Percentiles rank a stretch among this genome's conserved stretches.
phyloP scores from a whole-genome alignment of 108 stramenopile species.

The Aurantiochytrium sp. region DNA sequence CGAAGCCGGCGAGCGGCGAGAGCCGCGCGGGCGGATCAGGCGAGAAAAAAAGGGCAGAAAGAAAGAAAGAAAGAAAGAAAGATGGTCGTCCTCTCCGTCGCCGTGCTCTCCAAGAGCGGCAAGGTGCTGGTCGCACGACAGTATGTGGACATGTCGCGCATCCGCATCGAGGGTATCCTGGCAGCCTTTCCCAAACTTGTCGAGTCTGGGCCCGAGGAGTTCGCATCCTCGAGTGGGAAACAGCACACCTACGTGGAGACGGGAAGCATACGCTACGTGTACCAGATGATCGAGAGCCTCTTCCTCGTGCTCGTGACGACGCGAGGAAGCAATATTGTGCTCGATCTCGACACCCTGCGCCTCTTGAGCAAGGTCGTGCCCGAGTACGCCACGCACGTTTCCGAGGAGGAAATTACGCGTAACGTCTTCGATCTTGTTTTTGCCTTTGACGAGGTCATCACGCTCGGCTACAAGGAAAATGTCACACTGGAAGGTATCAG shows the following conservation, averaged over 20 bases:
- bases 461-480: slow-evolving; percentile 94
- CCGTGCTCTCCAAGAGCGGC: not conserved
- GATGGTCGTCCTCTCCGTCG: slow-evolving; percentile 33
- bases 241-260: slow-evolving; percentile 98
- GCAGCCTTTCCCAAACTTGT: slow-evolving; percentile 99
- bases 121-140: slow-evolving; percentile 83
- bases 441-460: slow-evolving; percentile 98
- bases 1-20: too few relatives aligned
- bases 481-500: slow-evolving; percentile 72
- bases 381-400: slow-evolving; percentile 57
- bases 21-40: too few relatives aligned
- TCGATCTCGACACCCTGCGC: slow-evolving; percentile 92
- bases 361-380: slow-evolving; percentile 95
- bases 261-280: slow-evolving; percentile 72
- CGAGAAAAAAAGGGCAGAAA: too few relatives aligned
- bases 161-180: slow-evolving; percentile 90
- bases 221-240: slow-evolving; percentile 34
- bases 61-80: not conserved
- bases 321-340: slow-evolving; percentile 88
- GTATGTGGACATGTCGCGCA: slow-evolving; percentile 97
- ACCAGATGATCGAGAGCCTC: slow-evolving; percentile 92
- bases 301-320: slow-evolving; percentile 92
- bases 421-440: slow-evolving; percentile 94
- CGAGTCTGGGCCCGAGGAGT: slow-evolving; percentile 61
- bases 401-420: slow-evolving; percentile 79